Conservation (phyloP, 2,329 filamentous ascomycete genomes). For the Tolypocladium guangdongense region DNA sequence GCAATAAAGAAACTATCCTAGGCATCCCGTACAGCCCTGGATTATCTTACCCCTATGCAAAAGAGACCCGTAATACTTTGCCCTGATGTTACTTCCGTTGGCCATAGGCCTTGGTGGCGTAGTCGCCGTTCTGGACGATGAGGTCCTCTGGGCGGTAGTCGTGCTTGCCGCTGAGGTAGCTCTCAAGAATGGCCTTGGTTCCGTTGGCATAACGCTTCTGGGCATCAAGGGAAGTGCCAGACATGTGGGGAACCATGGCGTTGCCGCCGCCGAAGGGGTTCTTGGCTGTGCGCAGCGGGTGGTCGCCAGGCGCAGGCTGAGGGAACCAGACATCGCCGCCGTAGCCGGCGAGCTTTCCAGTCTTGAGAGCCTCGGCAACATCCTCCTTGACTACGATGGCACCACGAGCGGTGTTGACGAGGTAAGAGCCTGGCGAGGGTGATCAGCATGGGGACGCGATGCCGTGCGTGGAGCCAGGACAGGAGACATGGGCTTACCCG, state of each 20-base stretch:
- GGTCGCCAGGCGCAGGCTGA: slow-evolving; percentile 88
- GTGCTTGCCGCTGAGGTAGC: slow-evolving; percentile 76
- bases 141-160: slow-evolving; percentile 88
- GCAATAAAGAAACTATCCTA: not conserved
- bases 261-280: slow-evolving; percentile 95
- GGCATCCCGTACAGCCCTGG: not conserved
- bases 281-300: slow-evolving; percentile 84
- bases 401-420: slow-evolving; percentile 96
- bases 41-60: not conserved
- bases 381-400: slow-evolving; percentile 99
- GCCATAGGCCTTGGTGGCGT: slow-evolving; percentile 90
- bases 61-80: not conserved
- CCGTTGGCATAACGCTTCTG: slow-evolving; percentile 86
- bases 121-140: slow-evolving; percentile 82
- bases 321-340: slow-evolving; percentile 93
- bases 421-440: slow-evolving; percentile 60
- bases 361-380: slow-evolving; percentile 85
- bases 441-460: not conserved
- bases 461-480: too few relatives aligned
- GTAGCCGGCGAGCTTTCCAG: slow-evolving; percentile 82
- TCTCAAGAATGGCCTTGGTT: slow-evolving; percentile 80
- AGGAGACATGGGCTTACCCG: slow-evolving; percentile 42
- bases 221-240: slow-evolving; percentile 94
- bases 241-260: slow-evolving; percentile 99
- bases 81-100: slow-evolving; percentile 42